A percentile compares a stretch with the other conserved stretches of the same genome.
phyloP scores from a whole-genome alignment of 345 rosid species.

The Microcos paniculata region DNA sequence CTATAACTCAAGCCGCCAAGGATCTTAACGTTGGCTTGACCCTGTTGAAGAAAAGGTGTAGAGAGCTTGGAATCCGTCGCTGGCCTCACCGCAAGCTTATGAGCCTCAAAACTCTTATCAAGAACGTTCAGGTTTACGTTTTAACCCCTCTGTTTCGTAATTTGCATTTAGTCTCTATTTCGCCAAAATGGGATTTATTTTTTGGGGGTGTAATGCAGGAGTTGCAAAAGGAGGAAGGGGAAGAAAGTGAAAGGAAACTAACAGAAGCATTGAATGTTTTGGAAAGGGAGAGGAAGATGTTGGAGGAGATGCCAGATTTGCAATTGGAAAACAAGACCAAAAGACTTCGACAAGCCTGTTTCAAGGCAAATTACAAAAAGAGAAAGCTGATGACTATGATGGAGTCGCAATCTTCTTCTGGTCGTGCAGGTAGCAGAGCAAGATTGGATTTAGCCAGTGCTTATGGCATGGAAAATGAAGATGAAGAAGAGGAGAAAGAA shows the following conservation, averaged over 20 bases:
- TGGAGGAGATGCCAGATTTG: slow-evolving; percentile 65
- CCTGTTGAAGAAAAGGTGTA: slow-evolving; percentile 60
- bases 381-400: slow-evolving; percentile 28
- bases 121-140: slow-evolving; percentile 40
- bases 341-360: slow-evolving; percentile 75
- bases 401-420: no score
- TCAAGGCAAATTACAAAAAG: slow-evolving; percentile 79
- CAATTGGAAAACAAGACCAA: slow-evolving; percentile 55
- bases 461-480: no score
- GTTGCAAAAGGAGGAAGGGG: slow-evolving; percentile 28
- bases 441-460: no score
- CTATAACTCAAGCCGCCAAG: slow-evolving; percentile 61
- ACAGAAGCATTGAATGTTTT: slow-evolving; percentile 46
- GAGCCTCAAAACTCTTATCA: slow-evolving; percentile 50
- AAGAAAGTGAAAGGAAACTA: slow-evolving; percentile 21
- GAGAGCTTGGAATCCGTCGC: slow-evolving; percentile 55
- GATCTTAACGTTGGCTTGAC: slow-evolving; percentile 66
- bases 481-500: no score
- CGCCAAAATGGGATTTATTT: no score
- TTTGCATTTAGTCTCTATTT: not conserved
- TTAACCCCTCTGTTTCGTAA: no score
- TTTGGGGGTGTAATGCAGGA: slow-evolving; percentile 18
- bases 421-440: no score
- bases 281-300: slow-evolving; percentile 58
- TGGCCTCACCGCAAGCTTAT: slow-evolving; percentile 76